These are phyloP conservation scores for Podospora comata DNA, from an alignment of 495 filamentous ascomycete genomes.

Conservation along the genomic window DNA sequence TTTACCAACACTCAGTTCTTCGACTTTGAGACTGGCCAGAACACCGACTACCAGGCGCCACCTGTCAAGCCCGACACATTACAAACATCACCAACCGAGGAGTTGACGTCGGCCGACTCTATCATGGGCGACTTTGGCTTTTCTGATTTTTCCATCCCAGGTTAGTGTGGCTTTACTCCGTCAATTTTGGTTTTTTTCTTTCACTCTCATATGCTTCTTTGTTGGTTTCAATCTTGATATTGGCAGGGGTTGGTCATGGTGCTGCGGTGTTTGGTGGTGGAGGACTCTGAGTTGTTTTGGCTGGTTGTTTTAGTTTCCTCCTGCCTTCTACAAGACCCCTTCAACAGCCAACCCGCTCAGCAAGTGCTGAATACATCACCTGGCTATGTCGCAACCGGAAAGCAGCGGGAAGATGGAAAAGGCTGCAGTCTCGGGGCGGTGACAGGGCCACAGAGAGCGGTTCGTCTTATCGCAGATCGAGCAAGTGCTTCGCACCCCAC, in stretches of 20 bases:
- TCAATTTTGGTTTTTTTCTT: neutral
- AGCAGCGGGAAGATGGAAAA: neutral
- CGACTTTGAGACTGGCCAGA: conserved; percentile 66
- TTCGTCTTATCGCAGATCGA: conserved; percentile 31
- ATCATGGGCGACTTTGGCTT: conserved; percentile 40
- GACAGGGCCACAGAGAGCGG: conserved; percentile 23
- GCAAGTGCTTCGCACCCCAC: conserved; percentile 19
- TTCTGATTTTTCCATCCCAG: conserved; percentile 30
- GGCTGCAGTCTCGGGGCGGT: conserved; percentile 7
- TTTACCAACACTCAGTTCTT: conserved; percentile 95
- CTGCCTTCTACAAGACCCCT: conserved; percentile 1
- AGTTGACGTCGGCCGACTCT: conserved; percentile 34
- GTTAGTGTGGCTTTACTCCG: conserved; percentile 23
- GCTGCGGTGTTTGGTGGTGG: neutral
- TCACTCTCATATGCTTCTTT: neutral
- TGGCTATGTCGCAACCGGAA: conserved; percentile 2
- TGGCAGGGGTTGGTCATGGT: neutral
- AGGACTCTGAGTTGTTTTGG: neutral
- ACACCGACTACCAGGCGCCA: conserved; percentile 40
- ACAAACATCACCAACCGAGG: conserved; percentile 37
- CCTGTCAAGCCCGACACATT: conserved; percentile 36
- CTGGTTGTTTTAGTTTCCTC: neutral
- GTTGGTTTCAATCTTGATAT: neutral
- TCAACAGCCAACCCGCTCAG: neutral
- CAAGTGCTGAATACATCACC: neutral